A percentile compares a stretch with the other conserved stretches of the same genome.
Evolutionary conservation across 2,329 filamentous ascomycete genomes (phyloP).

Genomic region (Exutisphaerella laricina): DNA sequence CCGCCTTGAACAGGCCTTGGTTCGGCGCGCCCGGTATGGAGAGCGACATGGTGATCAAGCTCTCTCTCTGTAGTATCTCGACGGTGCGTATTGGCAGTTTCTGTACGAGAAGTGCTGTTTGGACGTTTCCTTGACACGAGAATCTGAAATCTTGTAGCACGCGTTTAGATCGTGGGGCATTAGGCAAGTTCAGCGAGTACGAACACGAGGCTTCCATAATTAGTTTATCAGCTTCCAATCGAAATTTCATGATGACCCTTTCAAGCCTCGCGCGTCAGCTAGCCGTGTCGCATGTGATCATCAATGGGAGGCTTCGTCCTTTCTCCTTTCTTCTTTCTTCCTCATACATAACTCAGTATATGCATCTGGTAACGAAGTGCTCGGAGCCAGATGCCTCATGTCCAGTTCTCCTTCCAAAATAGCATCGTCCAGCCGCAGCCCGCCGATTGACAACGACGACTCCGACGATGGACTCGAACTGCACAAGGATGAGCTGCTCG

Average conservation of each 20-base stretch:
- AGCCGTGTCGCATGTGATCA: too few species aligned
- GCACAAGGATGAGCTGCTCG: constrained; percentile 46
- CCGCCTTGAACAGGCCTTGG: constrained; percentile 86
- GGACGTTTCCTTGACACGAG: too few species aligned
- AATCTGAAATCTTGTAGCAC: too few species aligned
- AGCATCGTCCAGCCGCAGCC: constrained; percentile 43
- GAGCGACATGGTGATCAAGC: constrained; percentile 68
- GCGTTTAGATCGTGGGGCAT: too few species aligned
- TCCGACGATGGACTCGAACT: constrained; percentile 31
- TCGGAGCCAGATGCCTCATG: constrained; percentile 29
- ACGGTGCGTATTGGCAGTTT: not conserved
- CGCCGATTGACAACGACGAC: constrained; percentile 29
- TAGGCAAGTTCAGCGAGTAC: too few species aligned
- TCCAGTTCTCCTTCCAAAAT: constrained; percentile 36
- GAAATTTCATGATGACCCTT: too few species aligned
- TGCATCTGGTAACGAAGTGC: not conserved
- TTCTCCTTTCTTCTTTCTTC: not conserved
- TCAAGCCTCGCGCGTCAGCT: too few species aligned
- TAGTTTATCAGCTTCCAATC: too few species aligned
- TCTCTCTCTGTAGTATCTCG: not conserved
- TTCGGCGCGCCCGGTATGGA: constrained; percentile 94
- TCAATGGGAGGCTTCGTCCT: not conserved
- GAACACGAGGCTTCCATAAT: too few species aligned
- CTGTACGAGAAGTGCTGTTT: not conserved
- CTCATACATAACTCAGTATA: not conserved